phyloP scores from a whole-genome alignment of 352 stramenopile species.

The Phytophthora ohioensis region DNA sequence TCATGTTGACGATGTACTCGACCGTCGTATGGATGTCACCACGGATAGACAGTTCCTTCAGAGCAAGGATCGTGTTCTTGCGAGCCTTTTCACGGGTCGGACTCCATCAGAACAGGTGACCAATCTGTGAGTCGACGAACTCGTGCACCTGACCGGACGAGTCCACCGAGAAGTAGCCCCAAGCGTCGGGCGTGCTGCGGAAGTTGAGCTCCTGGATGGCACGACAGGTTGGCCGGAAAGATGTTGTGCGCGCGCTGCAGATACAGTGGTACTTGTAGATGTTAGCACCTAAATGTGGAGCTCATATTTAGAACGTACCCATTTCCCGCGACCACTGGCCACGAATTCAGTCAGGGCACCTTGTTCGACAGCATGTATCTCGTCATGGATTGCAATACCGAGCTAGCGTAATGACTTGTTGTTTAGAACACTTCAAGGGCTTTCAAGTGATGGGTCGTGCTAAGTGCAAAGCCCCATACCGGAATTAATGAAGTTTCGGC shows the following conservation, averaged over 20 bases:
- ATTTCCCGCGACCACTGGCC: background rate
- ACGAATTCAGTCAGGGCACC: background rate
- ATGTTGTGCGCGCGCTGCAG: too few species aligned
- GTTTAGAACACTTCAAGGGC: background rate
- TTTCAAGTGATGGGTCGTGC: background rate
- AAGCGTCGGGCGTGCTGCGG: slow-evolving; percentile 98
- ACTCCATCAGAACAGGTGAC: slow-evolving; percentile 99
- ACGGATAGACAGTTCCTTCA: slow-evolving; percentile 99
- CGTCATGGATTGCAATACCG: background rate
- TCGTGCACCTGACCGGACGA: slow-evolving; percentile 99
- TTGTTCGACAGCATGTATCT: background rate
- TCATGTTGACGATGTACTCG: slow-evolving; percentile 99
- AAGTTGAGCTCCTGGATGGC: slow-evolving; percentile 99
- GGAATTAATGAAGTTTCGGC: background rate
- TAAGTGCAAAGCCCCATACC: background rate
- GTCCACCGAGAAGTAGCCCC: slow-evolving; percentile 99
- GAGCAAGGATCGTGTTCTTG: slow-evolving; percentile 98
- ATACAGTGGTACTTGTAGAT: background rate
- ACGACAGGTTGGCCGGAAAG: slow-evolving; percentile 98
- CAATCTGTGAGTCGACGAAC: slow-evolving; percentile 99
- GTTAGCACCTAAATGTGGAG: background rate
- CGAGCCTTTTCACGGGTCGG: slow-evolving; percentile 95
- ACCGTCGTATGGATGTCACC: slow-evolving; percentile 99
- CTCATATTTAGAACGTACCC: background rate
- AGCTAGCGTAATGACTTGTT: background rate